Percentiles rank a stretch among this genome's conserved stretches.
phyloP scores from a whole-genome alignment of 306 rosid genomes.

The Trifolium dubium region DNA sequence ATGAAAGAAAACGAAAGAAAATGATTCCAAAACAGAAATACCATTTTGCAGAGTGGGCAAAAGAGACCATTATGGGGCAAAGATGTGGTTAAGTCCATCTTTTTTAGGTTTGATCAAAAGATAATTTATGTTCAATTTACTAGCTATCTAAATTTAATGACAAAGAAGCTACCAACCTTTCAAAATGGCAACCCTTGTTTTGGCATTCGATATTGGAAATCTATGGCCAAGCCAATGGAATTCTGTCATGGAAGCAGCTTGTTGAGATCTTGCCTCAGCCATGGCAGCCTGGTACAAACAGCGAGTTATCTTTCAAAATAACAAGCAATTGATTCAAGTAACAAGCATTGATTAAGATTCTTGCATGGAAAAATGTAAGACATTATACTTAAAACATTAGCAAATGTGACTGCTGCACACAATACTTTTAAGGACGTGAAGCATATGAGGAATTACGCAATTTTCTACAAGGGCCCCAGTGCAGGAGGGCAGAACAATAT shows the following conservation, averaged over 20 bases:
- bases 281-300: conserved; percentile 81
- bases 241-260: conserved; percentile 99
- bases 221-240: conserved; percentile 94
- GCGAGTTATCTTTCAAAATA: conserved; percentile 31
- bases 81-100: conserved; percentile 25
- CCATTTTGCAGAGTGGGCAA: conserved; percentile 15
- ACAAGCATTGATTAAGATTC: conserved; percentile 19
- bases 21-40: conserved; percentile 27
- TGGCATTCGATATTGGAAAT: conserved; percentile 94
- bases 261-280: conserved; percentile 99
- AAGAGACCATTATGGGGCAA: neutral
- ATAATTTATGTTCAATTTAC: conserved; percentile 12
- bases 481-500: neutral
- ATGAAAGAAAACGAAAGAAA: conserved; percentile 14
- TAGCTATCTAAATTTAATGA: conserved; percentile 4
- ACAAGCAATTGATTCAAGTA: conserved; percentile 18
- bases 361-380: conserved; percentile 17
- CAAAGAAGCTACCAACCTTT: conserved; percentile 65
- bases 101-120: conserved; percentile 14
- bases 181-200: conserved; percentile 91
- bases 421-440: conserved; percentile 9
- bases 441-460: conserved; percentile 16
- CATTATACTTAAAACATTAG: neutral
- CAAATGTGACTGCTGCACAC: neutral
- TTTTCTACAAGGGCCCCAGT: neutral